Evolutionary conservation across 257 asterid species (phyloP).

Genomic region (Solanum lignicaule): DNA sequence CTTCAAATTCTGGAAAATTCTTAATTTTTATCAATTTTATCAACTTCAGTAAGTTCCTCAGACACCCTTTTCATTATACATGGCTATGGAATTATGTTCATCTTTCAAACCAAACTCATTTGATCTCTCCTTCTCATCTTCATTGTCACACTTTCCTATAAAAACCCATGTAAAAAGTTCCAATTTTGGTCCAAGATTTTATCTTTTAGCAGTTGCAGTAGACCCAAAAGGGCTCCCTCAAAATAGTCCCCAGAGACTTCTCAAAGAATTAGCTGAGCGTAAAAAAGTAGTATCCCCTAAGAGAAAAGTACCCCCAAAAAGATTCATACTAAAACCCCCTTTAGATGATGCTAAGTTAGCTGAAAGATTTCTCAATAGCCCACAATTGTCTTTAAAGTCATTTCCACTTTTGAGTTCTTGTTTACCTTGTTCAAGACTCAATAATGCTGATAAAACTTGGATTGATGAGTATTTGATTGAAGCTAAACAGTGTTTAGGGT

Average conservation of each 20-base stretch:
- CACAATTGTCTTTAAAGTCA: slow-evolving; percentile 70
- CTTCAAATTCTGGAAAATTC: slow-evolving; percentile 1
- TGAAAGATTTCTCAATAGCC: slow-evolving; percentile 87
- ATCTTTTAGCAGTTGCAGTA: slow-evolving; percentile 45
- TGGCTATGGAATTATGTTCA: slow-evolving; percentile 57
- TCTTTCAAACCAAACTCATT: slow-evolving; percentile 41
- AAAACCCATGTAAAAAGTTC: slow-evolving; percentile 46
- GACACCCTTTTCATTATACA: neutral
- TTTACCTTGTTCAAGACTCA: slow-evolving; percentile 60
- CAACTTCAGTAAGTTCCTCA: neutral
- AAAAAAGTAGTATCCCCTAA: slow-evolving; percentile 66
- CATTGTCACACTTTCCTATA: slow-evolving; percentile 49
- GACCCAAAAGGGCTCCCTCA: slow-evolving; percentile 84
- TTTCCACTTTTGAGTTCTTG: slow-evolving; percentile 94
- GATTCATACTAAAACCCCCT: slow-evolving; percentile 84
- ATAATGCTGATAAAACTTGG: slow-evolving; percentile 83
- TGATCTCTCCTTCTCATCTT: slow-evolving; percentile 64
- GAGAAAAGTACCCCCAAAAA: slow-evolving; percentile 54
- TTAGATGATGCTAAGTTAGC: slow-evolving; percentile 66
- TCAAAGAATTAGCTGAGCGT: slow-evolving; percentile 79
- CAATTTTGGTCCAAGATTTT: slow-evolving; percentile 12
- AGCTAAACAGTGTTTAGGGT: slow-evolving; percentile 87
- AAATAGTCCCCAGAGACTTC: slow-evolving; percentile 86
- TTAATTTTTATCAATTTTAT: neutral
- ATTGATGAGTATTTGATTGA: slow-evolving; percentile 84